Conservation (phyloP, 352 stramenopile genomes). For the Globisporangium camurandrum region DNA sequence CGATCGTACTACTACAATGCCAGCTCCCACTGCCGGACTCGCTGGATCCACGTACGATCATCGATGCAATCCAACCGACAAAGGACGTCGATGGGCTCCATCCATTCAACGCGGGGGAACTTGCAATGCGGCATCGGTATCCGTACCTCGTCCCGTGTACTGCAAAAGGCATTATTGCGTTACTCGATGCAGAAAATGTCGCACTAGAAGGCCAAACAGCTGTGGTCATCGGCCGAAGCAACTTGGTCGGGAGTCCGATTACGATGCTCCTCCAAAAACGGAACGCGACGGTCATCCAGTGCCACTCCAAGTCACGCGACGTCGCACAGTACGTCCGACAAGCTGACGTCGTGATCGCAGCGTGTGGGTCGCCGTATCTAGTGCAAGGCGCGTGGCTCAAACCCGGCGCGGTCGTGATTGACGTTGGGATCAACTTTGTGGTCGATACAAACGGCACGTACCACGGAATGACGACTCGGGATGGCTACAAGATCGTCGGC, state of each 20-base stretch:
- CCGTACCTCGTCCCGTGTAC: constrained; percentile 94
- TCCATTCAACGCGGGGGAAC: constrained; percentile 93
- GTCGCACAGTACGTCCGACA: constrained; percentile 80
- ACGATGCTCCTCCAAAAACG: constrained; percentile 93
- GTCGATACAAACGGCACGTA: constrained; percentile 44
- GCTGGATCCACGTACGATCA: constrained; percentile 90
- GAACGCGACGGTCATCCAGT: constrained; percentile 97
- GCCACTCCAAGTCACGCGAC: constrained; percentile 93
- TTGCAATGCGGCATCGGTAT: constrained; percentile 83
- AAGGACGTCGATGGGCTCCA: constrained; percentile 99
- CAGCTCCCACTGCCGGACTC: constrained; percentile 91
- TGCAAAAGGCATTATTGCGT: constrained; percentile 94
- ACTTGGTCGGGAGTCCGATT: constrained; percentile 97
- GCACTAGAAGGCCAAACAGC: constrained; percentile 90
- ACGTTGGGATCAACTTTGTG: constrained; percentile 99
- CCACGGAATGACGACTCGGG: constrained; percentile 41
- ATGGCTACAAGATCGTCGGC: constrained; percentile 95
- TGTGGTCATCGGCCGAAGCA: constrained; percentile 96
- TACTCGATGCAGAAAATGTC: constrained; percentile 89
- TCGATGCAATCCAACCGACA: constrained; percentile 87
- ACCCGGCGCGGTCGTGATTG: constrained; percentile 94
- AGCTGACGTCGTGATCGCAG: constrained; percentile 97
- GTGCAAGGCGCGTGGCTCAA: constrained; percentile 97
- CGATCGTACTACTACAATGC: neutral
- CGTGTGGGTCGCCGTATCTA: constrained; percentile 92